phyloP scores from a whole-genome alignment of 2,329 filamentous ascomycete genomes.

The Xylaria arbuscula region DNA sequence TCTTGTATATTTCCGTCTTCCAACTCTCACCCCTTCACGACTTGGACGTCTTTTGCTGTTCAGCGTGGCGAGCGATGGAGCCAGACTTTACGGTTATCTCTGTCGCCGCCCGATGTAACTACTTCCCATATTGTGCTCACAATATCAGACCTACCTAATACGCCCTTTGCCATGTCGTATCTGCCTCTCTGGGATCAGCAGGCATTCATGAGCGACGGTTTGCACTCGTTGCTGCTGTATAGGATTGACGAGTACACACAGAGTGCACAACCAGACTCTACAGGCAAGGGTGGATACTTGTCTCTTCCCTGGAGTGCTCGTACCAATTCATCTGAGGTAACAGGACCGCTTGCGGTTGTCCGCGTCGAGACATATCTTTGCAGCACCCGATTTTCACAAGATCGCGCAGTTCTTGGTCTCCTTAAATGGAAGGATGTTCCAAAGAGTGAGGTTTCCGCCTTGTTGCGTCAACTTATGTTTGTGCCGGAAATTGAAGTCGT shows the following conservation, averaged over 20 bases:
- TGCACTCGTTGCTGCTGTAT: constrained; percentile 84
- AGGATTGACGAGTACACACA: constrained; percentile 92
- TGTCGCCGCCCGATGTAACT: constrained; percentile 82
- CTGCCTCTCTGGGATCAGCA: constrained; percentile 93
- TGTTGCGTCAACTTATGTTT: constrained; percentile 87
- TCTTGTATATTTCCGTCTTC: constrained; percentile 89
- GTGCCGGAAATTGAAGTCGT: constrained; percentile 98
- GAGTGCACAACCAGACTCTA: constrained; percentile 67
- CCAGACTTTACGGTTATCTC: constrained; percentile 83
- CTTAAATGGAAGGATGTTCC: constrained; percentile 86
- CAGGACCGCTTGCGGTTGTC: constrained; percentile 82
- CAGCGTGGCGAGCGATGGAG: constrained; percentile 87
- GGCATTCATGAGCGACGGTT: constrained; percentile 88
- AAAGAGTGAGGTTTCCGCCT: constrained; percentile 75
- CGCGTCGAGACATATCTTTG: constrained; percentile 87
- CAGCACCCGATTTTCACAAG: constrained; percentile 94
- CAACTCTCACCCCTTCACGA: constrained; percentile 80
- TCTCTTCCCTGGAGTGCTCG: constrained; percentile 81
- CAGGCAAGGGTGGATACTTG: constrained; percentile 87
- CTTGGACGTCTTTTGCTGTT: constrained; percentile 86
- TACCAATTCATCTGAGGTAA: constrained; percentile 77
- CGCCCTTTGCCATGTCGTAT: constrained; percentile 91
- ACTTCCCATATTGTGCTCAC: constrained; percentile 90
- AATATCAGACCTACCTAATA: constrained; percentile 84
- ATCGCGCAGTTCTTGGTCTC: constrained; percentile 84